A percentile compares a stretch with the other conserved stretches of the same genome.
phyloP scores from a whole-genome alignment of 202 grass and related monocot genomes.

The Miscanthus sacchariflorus region DNA sequence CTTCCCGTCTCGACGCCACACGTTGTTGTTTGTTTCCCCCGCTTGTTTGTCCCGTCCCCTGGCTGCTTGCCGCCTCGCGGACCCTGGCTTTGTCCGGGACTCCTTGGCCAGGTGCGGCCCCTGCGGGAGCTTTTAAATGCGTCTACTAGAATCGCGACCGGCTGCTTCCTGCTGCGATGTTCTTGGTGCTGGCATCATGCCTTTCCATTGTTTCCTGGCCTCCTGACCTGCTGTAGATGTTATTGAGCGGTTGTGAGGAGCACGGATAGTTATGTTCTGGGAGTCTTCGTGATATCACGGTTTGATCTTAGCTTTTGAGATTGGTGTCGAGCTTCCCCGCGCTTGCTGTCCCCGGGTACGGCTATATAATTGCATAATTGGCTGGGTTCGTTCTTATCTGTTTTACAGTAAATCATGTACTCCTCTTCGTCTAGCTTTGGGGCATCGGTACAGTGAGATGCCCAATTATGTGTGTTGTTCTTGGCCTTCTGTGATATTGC shows the following conservation, averaged over 20 bases:
- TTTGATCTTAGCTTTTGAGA: neutral
- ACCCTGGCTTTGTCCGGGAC: neutral
- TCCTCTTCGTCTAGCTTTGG: neutral
- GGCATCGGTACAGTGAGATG: too few species aligned
- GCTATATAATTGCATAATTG: neutral
- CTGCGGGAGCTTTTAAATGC: neutral
- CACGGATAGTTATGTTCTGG: neutral
- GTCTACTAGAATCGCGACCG: neutral
- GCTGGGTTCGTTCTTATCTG: neutral
- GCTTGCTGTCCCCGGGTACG: neutral
- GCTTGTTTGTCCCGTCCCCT: conserved; percentile 10
- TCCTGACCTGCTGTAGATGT: neutral
- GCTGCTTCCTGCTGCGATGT: neutral
- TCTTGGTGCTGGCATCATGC: neutral
- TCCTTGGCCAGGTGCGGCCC: conserved; percentile 12
- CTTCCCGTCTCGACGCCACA: neutral
- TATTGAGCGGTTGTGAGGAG: neutral
- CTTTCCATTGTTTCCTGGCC: neutral
- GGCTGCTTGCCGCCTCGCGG: neutral
- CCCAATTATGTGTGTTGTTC: neutral
- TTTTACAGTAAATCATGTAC: neutral
- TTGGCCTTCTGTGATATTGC: neutral
- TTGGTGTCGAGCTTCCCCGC: too few species aligned
- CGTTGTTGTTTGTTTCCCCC: neutral
- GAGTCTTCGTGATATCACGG: neutral